Base-by-base conservation (phyloP, 2,329 filamentous ascomycete genomes). In the Trichoderma aggressivum region DNA sequence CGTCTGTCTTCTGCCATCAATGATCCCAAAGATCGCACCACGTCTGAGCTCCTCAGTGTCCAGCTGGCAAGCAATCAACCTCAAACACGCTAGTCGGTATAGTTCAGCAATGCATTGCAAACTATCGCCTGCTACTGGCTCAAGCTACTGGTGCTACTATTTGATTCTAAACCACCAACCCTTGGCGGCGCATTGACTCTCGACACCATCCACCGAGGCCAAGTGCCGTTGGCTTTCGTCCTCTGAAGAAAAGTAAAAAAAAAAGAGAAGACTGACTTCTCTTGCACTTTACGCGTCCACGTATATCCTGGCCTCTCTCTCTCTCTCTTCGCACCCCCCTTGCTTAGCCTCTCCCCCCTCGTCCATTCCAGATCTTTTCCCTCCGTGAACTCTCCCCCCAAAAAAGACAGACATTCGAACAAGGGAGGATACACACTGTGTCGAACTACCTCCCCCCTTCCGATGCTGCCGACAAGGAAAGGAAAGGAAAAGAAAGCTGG, bases 71-170 rank as follows among this genome's bases (percentile, higher is more conserved):
- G 53, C 14, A 67, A 67, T 67, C 36, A 43, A 67, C 26, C 28
- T 59, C 64, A 67, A 67, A 67, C 64, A 11, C 64, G 34, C 64
- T 67, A 67, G 61, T 53, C n/a, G 16, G 18, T 12, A 32, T 47
- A 63, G 60, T 63, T 63, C 30, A 36, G 64, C 34, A 16, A 59
- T 18, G 53, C 34, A 58, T 56, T 56, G 26, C 34, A 28, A 21
- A 36, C 53, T 66, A 56, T 43, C 55, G 50, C 24, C 63, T n/a
- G 39, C 63, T 58, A 56, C 32, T 58, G 21, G 32, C 53, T 39
- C 50, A 16, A 47, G 5, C 60, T 55, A 36, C 47, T 32, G 55
- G 55, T 60, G 56, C 43, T 47, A 47, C 43, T 47, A 47, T 47
- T 30, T 64, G 61, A 21, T 34, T 50, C 43, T 53, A 53, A 24